Evolutionary conservation across 768 basidiomycete genomes (phyloP).

Genomic region (Mycena haematopus): DNA sequence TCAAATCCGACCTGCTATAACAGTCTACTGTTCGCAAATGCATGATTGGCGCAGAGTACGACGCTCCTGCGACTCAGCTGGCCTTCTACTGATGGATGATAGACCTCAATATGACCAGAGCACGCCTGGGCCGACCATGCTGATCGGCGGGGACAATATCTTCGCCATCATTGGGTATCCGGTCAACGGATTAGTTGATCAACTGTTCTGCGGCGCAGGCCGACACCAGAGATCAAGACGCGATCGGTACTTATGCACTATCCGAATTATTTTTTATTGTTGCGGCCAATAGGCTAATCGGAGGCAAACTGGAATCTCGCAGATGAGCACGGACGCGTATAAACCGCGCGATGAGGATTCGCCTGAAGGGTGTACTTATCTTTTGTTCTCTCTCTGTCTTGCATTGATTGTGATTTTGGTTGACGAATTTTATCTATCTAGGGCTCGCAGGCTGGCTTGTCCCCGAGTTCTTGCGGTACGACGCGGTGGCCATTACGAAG

Average conservation of each 20-base stretch:
- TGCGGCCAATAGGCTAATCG: no score
- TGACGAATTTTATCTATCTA: neutral
- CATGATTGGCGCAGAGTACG: slow-evolving; percentile 16
- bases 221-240: slow-evolving; percentile 4
- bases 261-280: neutral
- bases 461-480: neutral
- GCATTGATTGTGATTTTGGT: neutral
- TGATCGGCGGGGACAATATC: neutral
- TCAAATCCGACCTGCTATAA: slow-evolving; percentile 17
- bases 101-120: slow-evolving; percentile 13
- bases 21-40: no score
- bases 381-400: no score
- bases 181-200: neutral
- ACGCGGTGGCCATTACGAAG: neutral
- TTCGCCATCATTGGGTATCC: slow-evolving; percentile 12
- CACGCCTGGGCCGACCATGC: neutral
- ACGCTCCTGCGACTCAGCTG: slow-evolving; percentile 9
- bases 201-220: slow-evolving; percentile 3
- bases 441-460: neutral
- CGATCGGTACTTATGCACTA: neutral
- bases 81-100: slow-evolving; percentile 24
- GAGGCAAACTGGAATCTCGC: neutral
- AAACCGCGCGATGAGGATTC: neutral
- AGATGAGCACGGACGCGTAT: slow-evolving; percentile 1
- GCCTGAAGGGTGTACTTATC: neutral